Evolutionary conservation across 345 rosid genomes (phyloP).

Genomic region (Eutrema japonicum): DNA sequence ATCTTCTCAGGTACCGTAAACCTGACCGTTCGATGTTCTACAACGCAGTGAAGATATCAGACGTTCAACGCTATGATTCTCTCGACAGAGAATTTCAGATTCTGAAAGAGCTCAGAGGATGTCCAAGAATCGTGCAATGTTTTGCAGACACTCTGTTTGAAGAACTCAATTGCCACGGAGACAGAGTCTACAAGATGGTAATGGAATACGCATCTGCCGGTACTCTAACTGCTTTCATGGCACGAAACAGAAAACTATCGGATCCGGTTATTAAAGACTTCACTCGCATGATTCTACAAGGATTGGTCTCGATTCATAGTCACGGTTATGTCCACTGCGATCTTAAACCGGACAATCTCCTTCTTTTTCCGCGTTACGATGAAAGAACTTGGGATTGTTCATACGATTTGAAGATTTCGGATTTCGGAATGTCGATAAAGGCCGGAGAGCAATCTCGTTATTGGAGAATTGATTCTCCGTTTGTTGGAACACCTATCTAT

Average conservation of each 20-base stretch:
- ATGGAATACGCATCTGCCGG: conserved; percentile 37
- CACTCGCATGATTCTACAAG: conserved; percentile 40
- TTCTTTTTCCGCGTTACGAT: conserved; percentile 33
- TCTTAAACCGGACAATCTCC: conserved; percentile 40
- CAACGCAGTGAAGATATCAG: not conserved
- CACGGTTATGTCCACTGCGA: conserved; percentile 44
- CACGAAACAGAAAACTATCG: not conserved
- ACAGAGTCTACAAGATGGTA: conserved; percentile 2
- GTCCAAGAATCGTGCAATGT: conserved; percentile 8
- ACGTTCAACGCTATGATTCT: conserved; percentile 5
- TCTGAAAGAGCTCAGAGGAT: conserved; percentile 20
- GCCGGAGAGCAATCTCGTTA: not conserved
- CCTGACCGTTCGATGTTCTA: not conserved
- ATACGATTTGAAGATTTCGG: conserved; percentile 33
- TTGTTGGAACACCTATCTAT: conserved; percentile 26
- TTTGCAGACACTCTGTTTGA: not conserved
- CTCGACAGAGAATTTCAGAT: conserved; percentile 33
- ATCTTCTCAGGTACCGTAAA: not conserved
- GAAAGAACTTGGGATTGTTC: conserved; percentile 15
- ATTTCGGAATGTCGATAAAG: conserved; percentile 26
- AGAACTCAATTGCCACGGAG: not conserved
- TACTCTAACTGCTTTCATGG: conserved; percentile 1
- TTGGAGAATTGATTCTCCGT: conserved; percentile 3
- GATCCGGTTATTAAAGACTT: conserved; percentile 14
- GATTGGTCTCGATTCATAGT: conserved; percentile 35